A percentile compares a stretch with the other conserved stretches of the same genome.
These are phyloP conservation scores for Fallopia convolvulus DNA, from an alignment of 148 eudicot species.

Conservation along the genomic window DNA sequence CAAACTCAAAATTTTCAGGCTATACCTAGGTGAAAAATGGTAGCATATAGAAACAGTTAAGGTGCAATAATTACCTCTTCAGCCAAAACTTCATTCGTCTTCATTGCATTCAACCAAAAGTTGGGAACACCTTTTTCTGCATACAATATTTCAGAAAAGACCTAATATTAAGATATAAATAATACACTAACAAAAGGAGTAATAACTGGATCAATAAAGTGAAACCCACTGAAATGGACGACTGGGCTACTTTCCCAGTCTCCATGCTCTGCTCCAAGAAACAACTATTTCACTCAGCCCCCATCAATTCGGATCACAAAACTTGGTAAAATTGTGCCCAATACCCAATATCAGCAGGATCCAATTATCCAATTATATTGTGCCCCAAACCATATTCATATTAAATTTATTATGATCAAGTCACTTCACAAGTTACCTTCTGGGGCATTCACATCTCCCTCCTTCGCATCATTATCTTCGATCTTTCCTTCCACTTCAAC, in stretches of 20 bases:
- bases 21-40: neutral
- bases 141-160: constrained; percentile 5
- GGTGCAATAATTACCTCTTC: constrained; percentile 38
- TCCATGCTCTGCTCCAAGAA: no score
- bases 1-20: constrained; percentile 8
- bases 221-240: no score
- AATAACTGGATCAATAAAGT: no score
- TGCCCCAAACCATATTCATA: neutral
- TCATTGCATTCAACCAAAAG: constrained; percentile 62
- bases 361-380: neutral
- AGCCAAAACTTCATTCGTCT: constrained; percentile 41
- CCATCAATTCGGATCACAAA: neutral
- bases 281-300: neutral
- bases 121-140: constrained; percentile 64
- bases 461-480: constrained; percentile 28
- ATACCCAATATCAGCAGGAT: neutral
- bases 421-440: constrained; percentile 33
- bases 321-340: neutral
- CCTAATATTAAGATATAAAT: neutral
- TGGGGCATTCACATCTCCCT: constrained; percentile 32
- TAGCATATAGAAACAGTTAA: neutral
- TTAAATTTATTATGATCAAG: neutral
- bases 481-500: constrained; percentile 47
- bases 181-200: neutral
- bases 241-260: no score